These are phyloP conservation scores for Paxillus involutus DNA, from an alignment of 768 basidiomycete genomes.

Conservation along the genomic window DNA sequence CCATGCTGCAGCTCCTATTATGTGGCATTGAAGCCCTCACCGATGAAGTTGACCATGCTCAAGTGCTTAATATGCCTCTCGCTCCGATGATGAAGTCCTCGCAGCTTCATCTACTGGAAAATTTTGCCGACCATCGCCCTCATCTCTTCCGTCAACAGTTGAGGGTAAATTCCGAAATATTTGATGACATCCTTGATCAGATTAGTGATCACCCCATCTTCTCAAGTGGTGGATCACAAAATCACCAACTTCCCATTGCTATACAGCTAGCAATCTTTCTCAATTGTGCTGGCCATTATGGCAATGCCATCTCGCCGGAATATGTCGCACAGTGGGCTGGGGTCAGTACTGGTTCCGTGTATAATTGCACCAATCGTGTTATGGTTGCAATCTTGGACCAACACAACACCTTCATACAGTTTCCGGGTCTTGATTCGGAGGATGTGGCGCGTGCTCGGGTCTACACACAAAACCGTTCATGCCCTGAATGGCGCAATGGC, in stretches of 20 bases:
- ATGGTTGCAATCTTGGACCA: not conserved
- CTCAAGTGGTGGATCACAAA: not conserved
- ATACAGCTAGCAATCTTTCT: constrained; percentile 30
- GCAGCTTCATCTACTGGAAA: constrained; percentile 1
- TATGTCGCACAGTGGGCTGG: constrained; percentile 6
- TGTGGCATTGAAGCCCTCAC: not conserved
- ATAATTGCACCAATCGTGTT: not conserved
- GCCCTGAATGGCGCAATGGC: constrained; percentile 1
- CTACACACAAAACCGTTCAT: not conserved
- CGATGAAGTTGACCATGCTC: not conserved
- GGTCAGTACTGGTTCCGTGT: not conserved
- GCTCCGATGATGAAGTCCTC: not conserved
- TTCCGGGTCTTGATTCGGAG: not conserved
- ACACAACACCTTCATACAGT: not conserved
- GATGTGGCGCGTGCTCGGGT: not conserved
- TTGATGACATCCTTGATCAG: constrained; percentile 4
- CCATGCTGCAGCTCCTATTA: too few relatives aligned
- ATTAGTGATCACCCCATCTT: constrained; percentile 1
- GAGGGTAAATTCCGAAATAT: not conserved
- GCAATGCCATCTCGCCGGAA: constrained; percentile 16
- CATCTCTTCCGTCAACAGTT: not conserved
- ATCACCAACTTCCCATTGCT: constrained; percentile 23
- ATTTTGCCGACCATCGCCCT: not conserved
- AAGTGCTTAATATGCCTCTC: not conserved
- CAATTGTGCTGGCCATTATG: constrained; percentile 24